Conservation (phyloP, 2,329 filamentous ascomycete species). For the Myriosclerotinia curreyana region DNA sequence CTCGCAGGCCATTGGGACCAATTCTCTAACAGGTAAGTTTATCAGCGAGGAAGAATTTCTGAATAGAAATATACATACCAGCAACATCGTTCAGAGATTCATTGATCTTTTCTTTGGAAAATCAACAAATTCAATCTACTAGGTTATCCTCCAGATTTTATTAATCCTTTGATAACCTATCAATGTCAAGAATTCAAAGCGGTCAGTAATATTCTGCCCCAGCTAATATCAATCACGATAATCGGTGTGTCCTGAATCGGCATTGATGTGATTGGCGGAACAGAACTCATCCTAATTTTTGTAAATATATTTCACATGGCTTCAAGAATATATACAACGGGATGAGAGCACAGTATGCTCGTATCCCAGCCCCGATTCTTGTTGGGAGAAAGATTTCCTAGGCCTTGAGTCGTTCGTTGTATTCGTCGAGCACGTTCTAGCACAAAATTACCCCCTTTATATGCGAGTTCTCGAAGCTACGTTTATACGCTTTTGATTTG, state of each 20-base stretch:
- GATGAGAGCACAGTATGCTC: background rate
- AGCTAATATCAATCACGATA: background rate
- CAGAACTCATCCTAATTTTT: background rate
- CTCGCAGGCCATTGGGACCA: constrained; percentile 36
- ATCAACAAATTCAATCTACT: constrained; percentile 2
- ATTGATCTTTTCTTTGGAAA: constrained; percentile 9
- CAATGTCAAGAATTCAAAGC: background rate
- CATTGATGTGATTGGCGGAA: constrained; percentile 17
- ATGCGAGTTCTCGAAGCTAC: background rate
- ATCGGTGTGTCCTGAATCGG: constrained; percentile 2
- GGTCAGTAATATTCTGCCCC: background rate
- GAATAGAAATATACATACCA: constrained; percentile 2
- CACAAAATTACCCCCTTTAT: background rate
- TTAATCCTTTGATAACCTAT: constrained; percentile 9
- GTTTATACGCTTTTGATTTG: no score
- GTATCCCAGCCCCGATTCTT: no score
- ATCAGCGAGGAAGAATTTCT: background rate
- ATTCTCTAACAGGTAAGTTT: constrained; percentile 21
- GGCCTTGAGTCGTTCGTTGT: background rate
- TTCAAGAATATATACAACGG: background rate
- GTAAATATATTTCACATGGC: background rate
- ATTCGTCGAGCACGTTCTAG: background rate
- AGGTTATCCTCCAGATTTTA: constrained; percentile 20
- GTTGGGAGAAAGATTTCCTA: background rate
- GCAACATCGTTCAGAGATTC: constrained; percentile 21